A percentile compares a stretch with the other conserved stretches of the same genome.
Evolutionary conservation across 176 grass and related monocot species (phyloP).

Genomic region (Musa acuminata): DNA sequence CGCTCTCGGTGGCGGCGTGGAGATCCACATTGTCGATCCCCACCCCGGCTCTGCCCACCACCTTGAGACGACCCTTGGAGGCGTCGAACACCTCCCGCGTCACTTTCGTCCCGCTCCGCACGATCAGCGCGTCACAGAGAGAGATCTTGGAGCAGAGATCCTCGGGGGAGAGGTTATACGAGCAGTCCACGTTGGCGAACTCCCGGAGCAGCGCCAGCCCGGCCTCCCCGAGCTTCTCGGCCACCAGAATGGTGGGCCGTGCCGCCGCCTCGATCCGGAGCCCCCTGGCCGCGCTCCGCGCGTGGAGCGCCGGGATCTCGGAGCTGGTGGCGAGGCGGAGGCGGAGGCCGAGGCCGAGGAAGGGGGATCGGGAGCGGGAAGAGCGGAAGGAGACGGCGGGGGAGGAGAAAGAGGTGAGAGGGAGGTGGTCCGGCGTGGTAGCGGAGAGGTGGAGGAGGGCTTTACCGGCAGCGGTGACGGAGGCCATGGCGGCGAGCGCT

Average conservation of each 20-base stretch:
- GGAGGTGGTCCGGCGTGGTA: background rate
- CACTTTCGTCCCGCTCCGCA: conserved; percentile 16
- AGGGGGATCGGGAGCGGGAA: background rate
- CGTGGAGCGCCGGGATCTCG: background rate
- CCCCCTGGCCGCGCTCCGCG: background rate
- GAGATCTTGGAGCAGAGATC: conserved; percentile 17
- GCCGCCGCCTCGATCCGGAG: conserved; percentile 9
- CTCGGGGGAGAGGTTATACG: conserved; percentile 11
- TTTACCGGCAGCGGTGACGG: background rate
- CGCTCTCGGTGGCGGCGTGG: conserved; percentile 12
- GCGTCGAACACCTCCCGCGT: conserved; percentile 19
- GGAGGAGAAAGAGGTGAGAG: background rate
- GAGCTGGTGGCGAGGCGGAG: background rate
- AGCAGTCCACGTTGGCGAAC: conserved; percentile 17
- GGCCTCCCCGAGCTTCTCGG: conserved; percentile 13
- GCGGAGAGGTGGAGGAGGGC: background rate
- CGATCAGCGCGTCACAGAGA: conserved; percentile 9
- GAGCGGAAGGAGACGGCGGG: background rate
- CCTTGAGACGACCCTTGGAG: conserved; percentile 8
- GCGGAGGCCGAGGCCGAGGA: conserved; percentile 13
- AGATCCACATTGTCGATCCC: conserved; percentile 22
- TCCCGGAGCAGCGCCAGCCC: conserved; percentile 2
- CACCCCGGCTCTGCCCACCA: conserved; percentile 10
- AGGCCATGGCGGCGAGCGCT: background rate
- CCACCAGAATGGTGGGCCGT: conserved; percentile 7